Evolutionary conservation across 2,329 filamentous ascomycete genomes (phyloP), one percentile per base, ranked within the genome.

Genomic region (Chaetomiaceae sp.): DNA sequence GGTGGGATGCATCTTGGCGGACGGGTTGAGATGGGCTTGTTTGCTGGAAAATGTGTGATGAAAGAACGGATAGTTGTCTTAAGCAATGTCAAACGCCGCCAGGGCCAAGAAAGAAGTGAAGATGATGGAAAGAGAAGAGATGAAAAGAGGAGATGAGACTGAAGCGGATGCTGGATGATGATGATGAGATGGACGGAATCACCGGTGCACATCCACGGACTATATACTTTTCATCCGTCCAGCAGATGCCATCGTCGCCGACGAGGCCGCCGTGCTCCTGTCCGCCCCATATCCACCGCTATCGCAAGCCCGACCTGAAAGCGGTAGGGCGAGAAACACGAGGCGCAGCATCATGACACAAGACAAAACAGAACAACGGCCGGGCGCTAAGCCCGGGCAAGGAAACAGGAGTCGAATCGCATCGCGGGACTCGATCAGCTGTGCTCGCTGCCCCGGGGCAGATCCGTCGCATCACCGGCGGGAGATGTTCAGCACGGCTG

Each of bases 1-100:
- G 53, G 63, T 47, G 49, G 55, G 50, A 44, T 56, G 53, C 59
- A 62, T 62, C 12, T 15, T 24, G 27, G 9, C 38, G 27, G n/a
- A 32, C 12, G 27, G n/a, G 26, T 7, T 6, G 7, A 39, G 10
- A 10, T 6, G 8, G 20, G 27, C 10, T n/a, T 20, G 12, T 12
- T 32, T 5, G 19, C 2, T 36, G 17, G 10, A 15, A 15, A 26
- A 14, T 19, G 3, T 32, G 29, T n/a, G 7, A 6, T 19, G 10
- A 35, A 9, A 46, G 17, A 10, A 18, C 6, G 24, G n/a, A n/a
- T n/a, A n/a, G n/a, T n/a, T n/a, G n/a, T n/a, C n/a, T n/a, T 19
- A 20, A 29, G 12, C 7, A 36, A 7, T 17, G 2, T 15, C 24
- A 18, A 35, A 33, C 30, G 47, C 47, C 47, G 10, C 47, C 47